Conservation (phyloP, 176 grass and related monocot species). For the Carex pumila region DNA sequence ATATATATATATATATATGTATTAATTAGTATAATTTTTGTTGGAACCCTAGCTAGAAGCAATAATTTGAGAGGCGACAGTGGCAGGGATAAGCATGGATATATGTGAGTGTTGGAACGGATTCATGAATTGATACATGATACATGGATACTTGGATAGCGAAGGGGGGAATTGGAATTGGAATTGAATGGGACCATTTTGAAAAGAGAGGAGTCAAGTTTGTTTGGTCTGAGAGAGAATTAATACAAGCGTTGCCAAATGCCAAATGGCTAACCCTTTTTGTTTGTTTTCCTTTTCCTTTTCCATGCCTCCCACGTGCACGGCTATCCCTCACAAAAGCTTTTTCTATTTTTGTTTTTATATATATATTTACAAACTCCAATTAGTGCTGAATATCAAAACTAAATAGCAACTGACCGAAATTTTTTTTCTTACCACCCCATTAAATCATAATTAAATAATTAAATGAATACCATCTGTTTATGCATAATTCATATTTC, state of each 20-base stretch:
- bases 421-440: no score
- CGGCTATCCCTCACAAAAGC: background rate
- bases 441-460: no score
- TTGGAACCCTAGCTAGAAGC: background rate
- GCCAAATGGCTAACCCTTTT: slow-evolving; percentile 1
- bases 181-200: slow-evolving; percentile 17
- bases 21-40: slow-evolving; percentile 3
- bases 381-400: no score
- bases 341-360: background rate
- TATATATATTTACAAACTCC: no score
- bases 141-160: background rate
- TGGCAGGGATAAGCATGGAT: slow-evolving; percentile 9
- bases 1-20: background rate
- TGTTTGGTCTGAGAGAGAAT: background rate
- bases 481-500: no score
- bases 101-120: background rate
- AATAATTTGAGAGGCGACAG: slow-evolving; percentile 4
- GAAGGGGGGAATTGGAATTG: background rate
- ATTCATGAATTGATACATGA: background rate
- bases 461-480: no score
- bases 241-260: slow-evolving; percentile 10
- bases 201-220: background rate
- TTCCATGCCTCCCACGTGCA: slow-evolving; percentile 18
- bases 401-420: no score
- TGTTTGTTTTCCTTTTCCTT: slow-evolving; percentile 4